Evolutionary conservation across 441 rosid genomes (phyloP), one percentile per base, ranked within the genome.

Genomic region (Dalechampia spathulata): DNA sequence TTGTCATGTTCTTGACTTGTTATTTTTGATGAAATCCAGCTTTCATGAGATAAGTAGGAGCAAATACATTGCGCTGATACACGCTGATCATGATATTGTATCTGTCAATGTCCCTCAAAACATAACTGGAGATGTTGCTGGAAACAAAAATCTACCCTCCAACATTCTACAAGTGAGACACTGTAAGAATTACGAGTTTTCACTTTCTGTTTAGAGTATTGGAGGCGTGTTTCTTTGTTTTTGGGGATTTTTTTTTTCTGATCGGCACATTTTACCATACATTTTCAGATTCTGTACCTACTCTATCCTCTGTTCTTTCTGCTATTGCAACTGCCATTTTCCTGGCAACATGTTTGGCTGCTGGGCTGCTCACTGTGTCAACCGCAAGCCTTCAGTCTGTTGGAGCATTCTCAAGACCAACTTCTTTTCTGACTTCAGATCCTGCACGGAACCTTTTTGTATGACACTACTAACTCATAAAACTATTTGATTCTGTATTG

Each of bases 391-490:
- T 92, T 65, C 83, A 71, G 36, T 72, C 94, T 14, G 72, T 57
- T 13, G 80, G 83, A 41, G 92, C 92, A 55, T 85, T 86, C 68
- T 68, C 86, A 57, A 63, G 79, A 60, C 76, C 78, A 52, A 67
- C 87, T 60, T 72, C 80, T 23, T 66, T 68, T 57, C 65, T 80
- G 70, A 72, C 72, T 23, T 75, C 83, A 42, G 86, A 83, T 53
- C 96, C 99, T 36, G 72, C 87, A 6, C 80, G 95, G 67, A 83
- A 66, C 63, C 92, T 92, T 53, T 80, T 89, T 61, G 99, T 92
- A 89, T 53, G 88, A 63, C 32, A 15, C 67, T 57, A n/a, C 34
- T 15, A 42, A 14, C 60, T 59, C 44, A 28, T 12, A 63, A 49
- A 32, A 44, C 39, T 21, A 17, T 40, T 30, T 8, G 34, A 30